These are phyloP conservation scores for Colletotrichum camelliae DNA, from an alignment of 2,329 filamentous ascomycete genomes.

Conservation along the genomic window DNA sequence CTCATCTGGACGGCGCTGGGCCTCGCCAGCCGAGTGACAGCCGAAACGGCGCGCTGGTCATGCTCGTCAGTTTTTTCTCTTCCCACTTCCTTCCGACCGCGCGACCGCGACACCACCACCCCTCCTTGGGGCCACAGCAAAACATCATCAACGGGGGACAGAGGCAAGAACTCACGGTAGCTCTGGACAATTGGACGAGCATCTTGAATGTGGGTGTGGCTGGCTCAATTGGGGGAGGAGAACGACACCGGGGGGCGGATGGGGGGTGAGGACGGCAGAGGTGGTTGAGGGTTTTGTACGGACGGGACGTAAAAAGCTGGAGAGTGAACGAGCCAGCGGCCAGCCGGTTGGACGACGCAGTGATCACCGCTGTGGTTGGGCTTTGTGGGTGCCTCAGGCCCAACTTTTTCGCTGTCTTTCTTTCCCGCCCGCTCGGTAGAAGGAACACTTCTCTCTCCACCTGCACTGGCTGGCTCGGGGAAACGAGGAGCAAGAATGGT, in stretches of 20 bases:
- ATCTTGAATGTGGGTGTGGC: constrained; percentile 53
- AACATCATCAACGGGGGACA: background rate
- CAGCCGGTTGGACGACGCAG: constrained; percentile 17
- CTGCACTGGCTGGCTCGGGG: background rate
- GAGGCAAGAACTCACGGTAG: constrained; percentile 53
- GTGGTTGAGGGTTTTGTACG: constrained; percentile 26
- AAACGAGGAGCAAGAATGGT: background rate
- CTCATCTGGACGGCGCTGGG: constrained; percentile 53
- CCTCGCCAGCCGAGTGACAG: constrained; percentile 55
- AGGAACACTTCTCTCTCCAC: background rate
- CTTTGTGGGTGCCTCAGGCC: constrained; percentile 11
- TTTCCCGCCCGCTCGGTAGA: background rate
- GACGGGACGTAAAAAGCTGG: constrained; percentile 25
- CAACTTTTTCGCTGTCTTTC: background rate
- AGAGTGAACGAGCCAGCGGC: constrained; percentile 12
- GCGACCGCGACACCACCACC: background rate
- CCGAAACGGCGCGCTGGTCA: constrained; percentile 54
- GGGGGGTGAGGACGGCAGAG: constrained; percentile 20
- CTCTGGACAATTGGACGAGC: constrained; percentile 61
- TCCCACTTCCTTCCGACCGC: background rate
- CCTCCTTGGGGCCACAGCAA: background rate
- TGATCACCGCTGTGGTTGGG: constrained; percentile 1
- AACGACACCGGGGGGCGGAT: constrained; percentile 32
- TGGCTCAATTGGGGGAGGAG: constrained; percentile 49
- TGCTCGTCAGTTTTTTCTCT: constrained; percentile 7